phyloP scores from a whole-genome alignment of 805 yeast species.

The Candida insectorum region DNA sequence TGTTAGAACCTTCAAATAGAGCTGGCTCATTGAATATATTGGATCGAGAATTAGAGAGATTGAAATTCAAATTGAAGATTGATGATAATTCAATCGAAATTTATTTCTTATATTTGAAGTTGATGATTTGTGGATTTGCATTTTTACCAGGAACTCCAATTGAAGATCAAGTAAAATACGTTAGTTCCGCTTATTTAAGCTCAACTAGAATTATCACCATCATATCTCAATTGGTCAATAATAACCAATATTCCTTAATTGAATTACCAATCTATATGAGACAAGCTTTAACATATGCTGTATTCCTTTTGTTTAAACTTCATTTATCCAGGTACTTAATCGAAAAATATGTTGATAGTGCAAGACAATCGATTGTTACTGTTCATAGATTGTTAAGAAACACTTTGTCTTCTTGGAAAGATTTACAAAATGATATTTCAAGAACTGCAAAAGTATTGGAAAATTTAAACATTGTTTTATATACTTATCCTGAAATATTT shows the following conservation, averaged over 20 bases:
- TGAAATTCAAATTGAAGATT: slow-evolving; percentile 63
- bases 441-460: slow-evolving; percentile 90
- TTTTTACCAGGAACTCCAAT: slow-evolving; percentile 86
- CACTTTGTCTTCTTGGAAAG: slow-evolving; percentile 88
- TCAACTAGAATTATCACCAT: slow-evolving; percentile 82
- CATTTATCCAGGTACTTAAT: slow-evolving; percentile 74
- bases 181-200: slow-evolving; percentile 72
- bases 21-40: slow-evolving; percentile 76
- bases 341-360: slow-evolving; percentile 77
- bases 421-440: slow-evolving; percentile 84
- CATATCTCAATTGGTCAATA: slow-evolving; percentile 58
- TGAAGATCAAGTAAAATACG: slow-evolving; percentile 82
- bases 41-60: slow-evolving; percentile 72
- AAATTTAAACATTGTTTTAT: slow-evolving; percentile 79
- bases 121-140: slow-evolving; percentile 84
- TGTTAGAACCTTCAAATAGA: slow-evolving; percentile 78
- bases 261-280: slow-evolving; percentile 86
- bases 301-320: slow-evolving; percentile 72
- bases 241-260: slow-evolving; percentile 62
- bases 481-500: slow-evolving; percentile 83
- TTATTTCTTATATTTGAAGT: slow-evolving; percentile 71
- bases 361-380: slow-evolving; percentile 90
- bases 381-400: slow-evolving; percentile 86
- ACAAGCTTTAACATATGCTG: slow-evolving; percentile 81
- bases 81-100: slow-evolving; percentile 68